Conservation (phyloP, 2,329 filamentous ascomycete genomes). For the Leptosphaerulina australis region DNA sequence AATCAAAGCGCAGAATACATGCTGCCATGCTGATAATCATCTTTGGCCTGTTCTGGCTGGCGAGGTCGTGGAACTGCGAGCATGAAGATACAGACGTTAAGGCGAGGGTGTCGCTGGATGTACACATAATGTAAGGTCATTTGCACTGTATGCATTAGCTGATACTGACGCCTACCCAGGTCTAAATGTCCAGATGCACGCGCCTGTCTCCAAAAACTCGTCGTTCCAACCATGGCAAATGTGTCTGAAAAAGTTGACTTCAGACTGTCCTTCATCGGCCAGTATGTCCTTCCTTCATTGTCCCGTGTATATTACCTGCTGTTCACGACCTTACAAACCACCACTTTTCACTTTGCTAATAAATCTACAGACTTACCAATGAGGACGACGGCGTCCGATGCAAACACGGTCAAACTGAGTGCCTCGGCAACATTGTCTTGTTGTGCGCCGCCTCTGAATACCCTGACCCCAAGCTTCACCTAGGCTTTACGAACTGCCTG, state of each 20-base stretch:
- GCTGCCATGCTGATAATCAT: constrained; percentile 34
- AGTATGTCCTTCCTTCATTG: constrained; percentile 54
- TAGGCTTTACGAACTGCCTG: constrained; percentile 94
- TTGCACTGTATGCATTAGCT: neutral
- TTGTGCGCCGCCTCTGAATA: constrained; percentile 86
- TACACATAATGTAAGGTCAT: constrained; percentile 78
- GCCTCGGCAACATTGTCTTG: constrained; percentile 91
- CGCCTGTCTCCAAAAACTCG: constrained; percentile 78
- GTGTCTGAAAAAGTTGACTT: constrained; percentile 88
- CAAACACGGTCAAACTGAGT: constrained; percentile 88
- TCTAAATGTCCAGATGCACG: constrained; percentile 88
- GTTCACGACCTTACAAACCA: neutral
- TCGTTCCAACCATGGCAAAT: constrained; percentile 85
- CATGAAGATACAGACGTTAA: constrained; percentile 32
- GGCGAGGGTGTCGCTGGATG: constrained; percentile 75
- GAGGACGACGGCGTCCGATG: constrained; percentile 84
- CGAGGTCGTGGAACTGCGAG: constrained; percentile 34
- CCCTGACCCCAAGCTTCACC: constrained; percentile 81
- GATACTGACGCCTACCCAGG: constrained; percentile 23
- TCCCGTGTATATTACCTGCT: neutral
- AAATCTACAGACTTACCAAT: constrained; percentile 60
- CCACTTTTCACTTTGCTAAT: neutral
- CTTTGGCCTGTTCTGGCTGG: constrained; percentile 42
- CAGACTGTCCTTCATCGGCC: constrained; percentile 86
- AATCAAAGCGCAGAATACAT: constrained; percentile 34